Percentiles rank a stretch among this genome's conserved stretches.
These are phyloP conservation scores for Coccomyxa subellipsoidea DNA, from an alignment of 163 green algal genomes.

Conservation along the genomic window DNA sequence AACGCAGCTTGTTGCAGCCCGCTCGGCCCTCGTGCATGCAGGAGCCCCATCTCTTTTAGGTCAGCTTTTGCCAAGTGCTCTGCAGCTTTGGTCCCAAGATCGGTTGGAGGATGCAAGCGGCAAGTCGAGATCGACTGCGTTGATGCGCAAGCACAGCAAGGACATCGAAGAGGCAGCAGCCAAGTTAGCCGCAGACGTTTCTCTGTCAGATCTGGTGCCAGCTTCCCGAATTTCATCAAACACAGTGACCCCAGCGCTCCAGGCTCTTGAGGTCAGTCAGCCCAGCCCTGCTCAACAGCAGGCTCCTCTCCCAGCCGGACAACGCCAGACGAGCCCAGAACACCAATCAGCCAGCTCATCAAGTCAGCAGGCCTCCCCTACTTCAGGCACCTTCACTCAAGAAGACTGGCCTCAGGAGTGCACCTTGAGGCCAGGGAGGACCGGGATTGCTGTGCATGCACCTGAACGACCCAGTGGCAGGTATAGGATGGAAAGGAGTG, in stretches of 20 bases:
- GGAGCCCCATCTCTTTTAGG: neutral
- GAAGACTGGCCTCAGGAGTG: neutral
- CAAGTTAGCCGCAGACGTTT: neutral
- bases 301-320: neutral
- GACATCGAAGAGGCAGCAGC: neutral
- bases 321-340: neutral
- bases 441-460: neutral
- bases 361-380: neutral
- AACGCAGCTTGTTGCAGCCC: neutral
- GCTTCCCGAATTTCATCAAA: neutral
- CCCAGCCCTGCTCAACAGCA: neutral
- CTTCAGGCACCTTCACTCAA: neutral
- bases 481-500: neutral
- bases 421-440: neutral
- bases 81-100: constrained; percentile 6
- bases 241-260: neutral
- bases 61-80: neutral
- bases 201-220: neutral
- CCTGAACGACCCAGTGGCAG: neutral
- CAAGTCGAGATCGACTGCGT: neutral
- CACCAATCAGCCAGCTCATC: neutral
- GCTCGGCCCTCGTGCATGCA: neutral
- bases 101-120: neutral
- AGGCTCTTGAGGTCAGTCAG: neutral
- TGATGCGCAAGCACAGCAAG: neutral